Base-by-base conservation (phyloP, 2,329 filamentous ascomycete genomes). In the Xylaria arbuscula region DNA sequence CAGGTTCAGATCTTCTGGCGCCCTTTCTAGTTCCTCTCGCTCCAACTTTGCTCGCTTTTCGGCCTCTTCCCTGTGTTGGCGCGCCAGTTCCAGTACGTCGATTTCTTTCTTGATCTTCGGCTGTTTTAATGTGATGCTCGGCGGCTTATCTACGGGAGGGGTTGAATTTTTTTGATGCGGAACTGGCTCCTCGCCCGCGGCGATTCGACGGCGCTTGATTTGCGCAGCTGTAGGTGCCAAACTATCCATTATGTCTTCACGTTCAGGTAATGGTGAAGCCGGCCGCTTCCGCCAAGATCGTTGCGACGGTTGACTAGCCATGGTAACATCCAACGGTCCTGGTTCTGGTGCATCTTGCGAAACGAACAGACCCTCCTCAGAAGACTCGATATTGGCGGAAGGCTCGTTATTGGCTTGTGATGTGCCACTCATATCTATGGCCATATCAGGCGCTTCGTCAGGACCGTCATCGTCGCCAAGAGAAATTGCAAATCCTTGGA, bases 191-290 rank as follows among this genome's bases (percentile, higher is more conserved):
- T 85, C 81, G 53, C 87, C 85, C 59, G 85, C 85, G 69, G 88
- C 90, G 22, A 93, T 84, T 32, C 91, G 89, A 24, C 92, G 90
- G n/a, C 90, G 89, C 78, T 97, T 98, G 76, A 94, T 88, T 5
- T 89, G 89, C 34, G 91, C 89, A 3, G 92, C 90, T 0, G 90
- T 93, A 0, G 94, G 92, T 1, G 94, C 89, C 64, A 97, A 87
- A 24, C 87, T 85, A 15, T 93, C 89, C 78, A 95, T 88, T 9
- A 92, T 80, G 53, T 91, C 87, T 62, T 88, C 81, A 59, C 78
- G 76, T 13, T 84, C 80, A 0, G 78, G 78, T 0, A 82, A 71
- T 4, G 81, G 79, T 1, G 83, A 80, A 3, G 82, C 81, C 2
- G 76, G 77, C 28, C 87, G 80, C 73, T 89, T 89, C 36, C 83